Base-by-base conservation (phyloP, 2,329 filamentous ascomycete genomes). In the Ophiocordyceps unilateralis region DNA sequence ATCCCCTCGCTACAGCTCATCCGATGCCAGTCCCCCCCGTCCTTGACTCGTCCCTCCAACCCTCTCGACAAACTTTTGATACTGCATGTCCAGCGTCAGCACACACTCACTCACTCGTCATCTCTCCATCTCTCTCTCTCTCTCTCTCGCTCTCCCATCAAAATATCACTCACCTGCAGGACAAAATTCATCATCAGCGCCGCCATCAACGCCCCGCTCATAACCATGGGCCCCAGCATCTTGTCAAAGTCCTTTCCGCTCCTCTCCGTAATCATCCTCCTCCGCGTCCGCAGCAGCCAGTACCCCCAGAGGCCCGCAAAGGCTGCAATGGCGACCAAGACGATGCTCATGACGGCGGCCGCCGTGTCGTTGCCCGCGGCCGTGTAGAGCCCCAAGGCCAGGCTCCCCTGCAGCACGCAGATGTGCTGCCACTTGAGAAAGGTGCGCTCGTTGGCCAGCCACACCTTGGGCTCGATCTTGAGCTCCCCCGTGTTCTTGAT, bases 401-500 rank as follows among this genome's bases (percentile, higher is more conserved):
- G 65, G 20, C 81, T 79, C 32, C 87, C 88, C 21, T 98, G 77
- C 14, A 98, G 70, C 41, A 98, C 77, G 47, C 78, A 81, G 54
- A 98, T 87, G 60, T 96, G 88, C 67, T 96, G 85, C 91, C 91
- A 98, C 62, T 95, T 96, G 61, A 98, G 81, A 58, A 95, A 98
- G 0, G 91, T 98, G 47, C 91, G 81, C 65, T 98, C 89, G 62
- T 98, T 98, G 43, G 91, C 91, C 45, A 98, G 79, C 89, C 91
- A 98, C 24, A 98, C 89, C 64, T 98, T 98, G 47, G 86, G 87
- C 65, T 98, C 91, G 45, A 98, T 86, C 57, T 87, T 83, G 49
- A 96, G 74, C 30, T 87, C 83, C 3, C 91, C 89, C 28, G 82
- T 75, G 62, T 98, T 93, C 67, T 98, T 98, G 69, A 98, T 84